Evolutionary conservation across 2,329 filamentous ascomycete species (phyloP), one percentile per base, ranked within the genome.

Genomic region (Calonectria henricotiae): DNA sequence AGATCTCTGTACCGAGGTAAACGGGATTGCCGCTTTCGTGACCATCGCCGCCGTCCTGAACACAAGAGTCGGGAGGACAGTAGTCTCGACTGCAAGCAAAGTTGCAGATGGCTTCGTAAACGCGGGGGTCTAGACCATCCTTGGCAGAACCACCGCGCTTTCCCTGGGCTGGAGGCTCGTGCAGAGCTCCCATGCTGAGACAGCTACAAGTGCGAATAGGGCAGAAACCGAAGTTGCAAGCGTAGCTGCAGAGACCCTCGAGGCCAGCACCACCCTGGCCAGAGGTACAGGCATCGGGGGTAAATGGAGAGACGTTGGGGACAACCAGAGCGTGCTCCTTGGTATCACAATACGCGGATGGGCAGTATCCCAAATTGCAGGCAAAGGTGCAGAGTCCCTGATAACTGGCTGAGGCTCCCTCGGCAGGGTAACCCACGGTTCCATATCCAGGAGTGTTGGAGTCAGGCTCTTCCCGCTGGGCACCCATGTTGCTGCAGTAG

Each of bases 401-500:
- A 20, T 63, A 63, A n/a, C 61, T 63, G 13, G 61, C 30, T 8
- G 61, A 47, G n/a, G 32, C 43, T 27, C 61, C 61, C 32, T 51
- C 44, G 15, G 61, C 61, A 37, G 61, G 61, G 17, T 63, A 63
- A 5, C 44, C 61, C 5, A 37, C 23, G 4, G 61, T 63, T 35
- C 61, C 43, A 49, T 49, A 63, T 30, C 61, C 61, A 27, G 61
- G 61, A 12, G 61, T 63, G 20, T 63, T 44, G 9, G 61, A 20
- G 15, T 15, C 44, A 27, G 61, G 61, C 23, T 63, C 8, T 13
- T 63, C 44, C 46, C 23, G 41, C 61, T 63, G 43, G 9, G 61
- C 61, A 7, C 61, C 61, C 61, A 63, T 62, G 15, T 63, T 63
- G 44, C 61, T 63, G 15, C 61, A 49, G 23, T 63, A 63, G 44